A percentile compares a stretch with the other conserved stretches of the same genome.
phyloP scores from a whole-genome alignment of 495 filamentous ascomycete species.

The Darksidea phi region DNA sequence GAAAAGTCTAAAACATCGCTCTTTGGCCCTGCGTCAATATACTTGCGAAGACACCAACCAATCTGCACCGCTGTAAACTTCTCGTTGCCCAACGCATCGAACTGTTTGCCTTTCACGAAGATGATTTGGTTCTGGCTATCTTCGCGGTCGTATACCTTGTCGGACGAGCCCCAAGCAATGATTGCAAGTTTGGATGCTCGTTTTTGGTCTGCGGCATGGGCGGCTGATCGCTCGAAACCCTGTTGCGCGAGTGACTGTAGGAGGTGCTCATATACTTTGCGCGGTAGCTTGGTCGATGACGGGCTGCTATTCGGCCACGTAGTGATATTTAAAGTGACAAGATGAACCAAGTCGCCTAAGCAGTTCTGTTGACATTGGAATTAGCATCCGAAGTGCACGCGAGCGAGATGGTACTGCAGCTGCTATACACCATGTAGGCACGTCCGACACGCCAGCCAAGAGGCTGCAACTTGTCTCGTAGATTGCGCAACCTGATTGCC shows the following conservation, averaged over 20 bases:
- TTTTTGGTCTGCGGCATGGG: conserved; percentile 7
- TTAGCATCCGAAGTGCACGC: conserved; percentile 29
- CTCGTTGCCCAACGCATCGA: conserved; percentile 38
- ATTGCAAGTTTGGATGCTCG: conserved; percentile 38
- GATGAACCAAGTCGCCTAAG: conserved; percentile 33
- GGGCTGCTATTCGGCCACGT: conserved; percentile 45
- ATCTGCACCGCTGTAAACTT: conserved; percentile 36
- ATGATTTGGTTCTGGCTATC: conserved; percentile 44
- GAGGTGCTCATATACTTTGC: conserved; percentile 41
- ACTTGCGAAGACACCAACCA: conserved; percentile 42
- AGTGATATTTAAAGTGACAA: conserved; percentile 44
- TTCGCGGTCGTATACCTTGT: conserved; percentile 44
- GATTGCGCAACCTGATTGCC: too few relatives aligned
- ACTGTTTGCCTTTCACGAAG: conserved; percentile 40
- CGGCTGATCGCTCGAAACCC: conserved; percentile 31
- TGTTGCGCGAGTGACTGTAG: conserved; percentile 39
- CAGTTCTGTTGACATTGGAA: conserved; percentile 31
- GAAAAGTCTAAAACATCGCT: conserved; percentile 43
- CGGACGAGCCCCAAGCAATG: conserved; percentile 43
- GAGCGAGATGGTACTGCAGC: conserved; percentile 1
- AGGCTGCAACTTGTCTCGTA: too few relatives aligned
- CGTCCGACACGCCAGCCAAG: too few relatives aligned
- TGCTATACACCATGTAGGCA: too few relatives aligned
- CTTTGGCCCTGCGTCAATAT: conserved; percentile 39
- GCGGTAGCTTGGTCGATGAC: conserved; percentile 37